Base-by-base conservation (phyloP, 192 early-diverging fungal species). In the Dispira simplex region DNA sequence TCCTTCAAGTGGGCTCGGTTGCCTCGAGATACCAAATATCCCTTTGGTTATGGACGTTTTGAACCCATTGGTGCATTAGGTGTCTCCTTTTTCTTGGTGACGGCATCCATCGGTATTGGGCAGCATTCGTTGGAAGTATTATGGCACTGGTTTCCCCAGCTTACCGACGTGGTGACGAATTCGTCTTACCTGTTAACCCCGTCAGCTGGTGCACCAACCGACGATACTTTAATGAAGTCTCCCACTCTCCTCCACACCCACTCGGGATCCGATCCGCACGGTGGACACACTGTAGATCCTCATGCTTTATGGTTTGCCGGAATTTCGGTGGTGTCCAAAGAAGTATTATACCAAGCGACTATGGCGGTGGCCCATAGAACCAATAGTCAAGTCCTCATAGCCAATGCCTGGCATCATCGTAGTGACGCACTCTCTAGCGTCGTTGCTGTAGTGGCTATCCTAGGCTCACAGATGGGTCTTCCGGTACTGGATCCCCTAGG, bases 401-500 rank as follows among this genome's bases (percentile, higher is more conserved):
- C 90, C 18, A 92, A 92, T 71, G 90, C 90, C 56, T 92, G 86
- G 85, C 90, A 92, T 59, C 90, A 92, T 65, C 85, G 90, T 32
- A 80, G 81, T 48, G 90, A 92, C 69, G 84, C 86, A 6, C 70
- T 76, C 70, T 83, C 83, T 20, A 85, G 84, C 48, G 46, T 86
- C 26, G 84, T 92, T 25, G 85, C 87, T 0, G 70, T 89, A 2
- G 84, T 66, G 44, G 87, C 87, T 6, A 88, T 92, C 43, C 82
- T 72, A 13, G 90, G 90, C 1, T 82, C 83, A 21, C 81, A 83
- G 57, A 64, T 81, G 63, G 90, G 90, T 12, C 68, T 84, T 16
- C 79, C 82, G 14, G 72, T 84, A 51, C 65, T 90, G 16, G 90
- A 92, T 66, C 85, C 90, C 0, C 52, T 90, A 3, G 87, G 90